These are phyloP conservation scores for Bretziella fagacearum DNA, from an alignment of 2,329 filamentous ascomycete species.

Conservation along the genomic window DNA sequence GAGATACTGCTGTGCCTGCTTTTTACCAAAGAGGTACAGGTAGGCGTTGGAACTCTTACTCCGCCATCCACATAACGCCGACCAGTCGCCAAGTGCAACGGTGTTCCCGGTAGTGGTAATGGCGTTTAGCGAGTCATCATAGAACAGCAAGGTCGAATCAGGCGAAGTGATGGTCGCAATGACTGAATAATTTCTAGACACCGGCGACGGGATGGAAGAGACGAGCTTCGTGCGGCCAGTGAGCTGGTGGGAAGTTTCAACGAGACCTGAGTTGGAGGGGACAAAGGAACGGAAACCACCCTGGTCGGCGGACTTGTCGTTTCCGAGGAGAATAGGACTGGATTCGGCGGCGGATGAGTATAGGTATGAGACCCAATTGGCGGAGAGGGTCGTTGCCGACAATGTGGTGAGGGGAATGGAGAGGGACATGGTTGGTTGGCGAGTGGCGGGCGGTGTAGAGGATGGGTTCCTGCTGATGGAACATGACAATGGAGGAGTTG, in stretches of 20 bases:
- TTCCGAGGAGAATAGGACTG: neutral
- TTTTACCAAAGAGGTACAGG: neutral
- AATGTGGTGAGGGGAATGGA: neutral
- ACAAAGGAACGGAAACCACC: neutral
- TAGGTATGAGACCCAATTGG: neutral
- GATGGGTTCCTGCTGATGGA: no score
- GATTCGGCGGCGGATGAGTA: neutral
- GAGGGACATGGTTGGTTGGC: neutral
- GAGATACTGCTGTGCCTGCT: slow-evolving; percentile 18
- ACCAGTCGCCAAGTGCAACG: slow-evolving; percentile 30
- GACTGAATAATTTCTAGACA: slow-evolving; percentile 25
- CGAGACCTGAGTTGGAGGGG: neutral
- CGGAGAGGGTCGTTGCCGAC: neutral
- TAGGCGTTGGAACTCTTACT: slow-evolving; percentile 25
- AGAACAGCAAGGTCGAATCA: slow-evolving; percentile 25
- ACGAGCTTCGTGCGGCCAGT: slow-evolving; percentile 31
- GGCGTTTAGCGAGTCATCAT: slow-evolving; percentile 20
- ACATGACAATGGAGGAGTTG: no score
- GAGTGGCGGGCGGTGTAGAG: no score
- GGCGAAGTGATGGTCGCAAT: slow-evolving; percentile 27
- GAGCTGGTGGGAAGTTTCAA: slow-evolving; percentile 2
- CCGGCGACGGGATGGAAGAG: slow-evolving; percentile 22
- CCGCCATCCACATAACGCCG: slow-evolving; percentile 29
- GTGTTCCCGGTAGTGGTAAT: slow-evolving; percentile 17
- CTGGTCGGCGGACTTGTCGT: neutral